Percentiles rank a stretch among this genome's conserved stretches.
Evolutionary conservation across 495 filamentous ascomycete species (phyloP).

Genomic region (Symbiotaphrina buchneri): DNA sequence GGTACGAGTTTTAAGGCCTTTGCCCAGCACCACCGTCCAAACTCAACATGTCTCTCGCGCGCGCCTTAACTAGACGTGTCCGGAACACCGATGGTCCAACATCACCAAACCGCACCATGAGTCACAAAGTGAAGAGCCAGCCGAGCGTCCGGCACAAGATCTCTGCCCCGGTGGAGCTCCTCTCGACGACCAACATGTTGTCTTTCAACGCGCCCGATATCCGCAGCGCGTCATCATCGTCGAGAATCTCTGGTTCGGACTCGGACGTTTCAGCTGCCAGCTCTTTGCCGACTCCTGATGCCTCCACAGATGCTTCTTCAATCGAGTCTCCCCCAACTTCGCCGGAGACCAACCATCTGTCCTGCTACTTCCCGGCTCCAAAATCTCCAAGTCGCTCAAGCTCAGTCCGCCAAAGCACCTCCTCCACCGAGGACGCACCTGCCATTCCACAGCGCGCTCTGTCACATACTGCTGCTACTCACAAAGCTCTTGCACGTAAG

Average conservation of each 20-base stretch:
- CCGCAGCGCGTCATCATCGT: conserved; percentile 32
- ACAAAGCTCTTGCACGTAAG: conserved; percentile 41
- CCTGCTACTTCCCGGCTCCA: conserved; percentile 45
- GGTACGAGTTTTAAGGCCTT: too few relatives aligned
- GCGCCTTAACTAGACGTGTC: too few relatives aligned
- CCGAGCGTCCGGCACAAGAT: conserved; percentile 31
- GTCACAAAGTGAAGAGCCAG: too few relatives aligned
- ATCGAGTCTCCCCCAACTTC: conserved; percentile 30
- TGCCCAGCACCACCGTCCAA: too few relatives aligned
- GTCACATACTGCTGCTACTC: conserved; percentile 67
- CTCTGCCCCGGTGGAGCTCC: conserved; percentile 62
- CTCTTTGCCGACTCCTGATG: conserved; percentile 31
- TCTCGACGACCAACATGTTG: conserved; percentile 92
- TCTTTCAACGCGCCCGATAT: conserved; percentile 81
- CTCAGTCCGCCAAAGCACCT: conserved; percentile 19
- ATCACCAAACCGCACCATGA: too few relatives aligned
- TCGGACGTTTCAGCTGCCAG: conserved; percentile 33
- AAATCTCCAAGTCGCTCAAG: conserved; percentile 13
- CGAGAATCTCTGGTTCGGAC: conserved; percentile 31
- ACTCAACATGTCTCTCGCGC: too few relatives aligned
- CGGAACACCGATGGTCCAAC: too few relatives aligned
- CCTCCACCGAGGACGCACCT: conserved; percentile 29
- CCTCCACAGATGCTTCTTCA: conserved; percentile 55
- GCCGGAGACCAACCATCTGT: conserved; percentile 54
- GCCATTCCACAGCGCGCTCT: conserved; percentile 50